Evolutionary conservation across 23 red algal species (phyloP), one percentile per base, ranked within the genome.

Genomic region (Cyanidiococcus yangmingshanensis): DNA sequence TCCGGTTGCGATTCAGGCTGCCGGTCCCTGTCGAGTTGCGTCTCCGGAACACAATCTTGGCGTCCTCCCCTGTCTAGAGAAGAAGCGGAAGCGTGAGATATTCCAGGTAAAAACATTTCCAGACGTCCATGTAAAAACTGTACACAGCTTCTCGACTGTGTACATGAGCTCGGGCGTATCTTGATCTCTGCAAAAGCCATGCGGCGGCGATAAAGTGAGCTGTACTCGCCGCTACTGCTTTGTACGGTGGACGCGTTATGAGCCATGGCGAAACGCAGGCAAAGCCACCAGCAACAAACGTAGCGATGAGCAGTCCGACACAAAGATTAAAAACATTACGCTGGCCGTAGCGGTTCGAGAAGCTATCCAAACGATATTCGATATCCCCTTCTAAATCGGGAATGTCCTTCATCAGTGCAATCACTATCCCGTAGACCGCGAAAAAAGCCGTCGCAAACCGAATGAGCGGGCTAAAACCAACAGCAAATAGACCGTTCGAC

Each of bases 361-460:
- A 90, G 21, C 87, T 89, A 40, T 77, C 68, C 30, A 96, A 74
- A 0, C 75, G 74, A 75, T 80, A 77, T 26, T 80, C 36, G 37
- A 57, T 41, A 74, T 96, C 92, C 41, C 92, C 92, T 32, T 67
- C 67, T 32, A 90, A 80, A 76, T 96, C 92, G 0, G 92, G 92
- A 45, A 90, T 79, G 74, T 96, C 92, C 80, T 96, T 96, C 57
- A 91, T 76, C 25, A 96, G 74, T 18, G 92, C 92, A 57, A 96
- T 96, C 32, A 85, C 77, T 0, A 96, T 59, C 35, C 87, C 92
- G 50, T 88, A 96, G 31, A 58, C 40, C 31, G 75, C 82, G 41
- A 96, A 90, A 40, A 96, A 90, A 36, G 76, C 75, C 0, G 79
- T 79, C 30, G 86, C 82, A 54, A 88, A 88, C 1, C 54, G 34